Base-by-base conservation (phyloP, 352 stramenopile genomes). In the Pythium scleroteichum region DNA sequence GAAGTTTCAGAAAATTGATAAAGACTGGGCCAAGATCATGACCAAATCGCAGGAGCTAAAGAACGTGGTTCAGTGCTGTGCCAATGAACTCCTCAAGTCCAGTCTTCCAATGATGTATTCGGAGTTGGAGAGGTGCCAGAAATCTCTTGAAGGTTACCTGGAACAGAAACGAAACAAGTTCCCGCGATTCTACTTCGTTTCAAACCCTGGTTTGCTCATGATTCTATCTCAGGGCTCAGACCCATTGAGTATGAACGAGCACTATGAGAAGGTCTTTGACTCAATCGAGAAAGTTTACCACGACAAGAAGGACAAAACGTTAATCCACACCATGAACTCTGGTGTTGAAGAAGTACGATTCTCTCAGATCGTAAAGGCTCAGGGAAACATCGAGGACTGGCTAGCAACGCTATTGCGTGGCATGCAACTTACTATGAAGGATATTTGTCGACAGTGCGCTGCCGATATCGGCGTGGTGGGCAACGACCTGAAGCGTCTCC, bases 241-340 rank as follows among this genome's bases (percentile, higher is more conserved):
- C 72, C 97, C 97, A 5, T 73, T 98, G 59, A 97, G 94, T 66
- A 99, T 99, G 92, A 98, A 99, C 65, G 91, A 98, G 38, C 97
- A 99, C 78, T 99, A 99, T 71, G 96, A 99, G 63, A 99, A 99
- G 69, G 94, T 99, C 13, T 99, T 99, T 69, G 97, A 99, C 73
- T 97, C 95, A n/a, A 96, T 99, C 45, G 94, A 98, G 51, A 97
- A 96, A 45, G 97, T 99, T 2, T 96, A 97, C 49, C 96, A 99
- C 64, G 96, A 99, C 75, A 98, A 98, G 63, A 98, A 99, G 58
- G 96, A 99, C 79, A 98, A 98, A 72, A 98, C 94, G 9, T 76
- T 98, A 44, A 97, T 98, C 59, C 82, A 96, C 57, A 94, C 79
- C 19, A 97, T 98, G 73, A 97, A 96, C 48, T 94, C 93, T 4